Percentiles rank a stretch among this genome's conserved stretches.
phyloP scores from a whole-genome alignment of 345 rosid genomes.

The Syzygium aqueum region DNA sequence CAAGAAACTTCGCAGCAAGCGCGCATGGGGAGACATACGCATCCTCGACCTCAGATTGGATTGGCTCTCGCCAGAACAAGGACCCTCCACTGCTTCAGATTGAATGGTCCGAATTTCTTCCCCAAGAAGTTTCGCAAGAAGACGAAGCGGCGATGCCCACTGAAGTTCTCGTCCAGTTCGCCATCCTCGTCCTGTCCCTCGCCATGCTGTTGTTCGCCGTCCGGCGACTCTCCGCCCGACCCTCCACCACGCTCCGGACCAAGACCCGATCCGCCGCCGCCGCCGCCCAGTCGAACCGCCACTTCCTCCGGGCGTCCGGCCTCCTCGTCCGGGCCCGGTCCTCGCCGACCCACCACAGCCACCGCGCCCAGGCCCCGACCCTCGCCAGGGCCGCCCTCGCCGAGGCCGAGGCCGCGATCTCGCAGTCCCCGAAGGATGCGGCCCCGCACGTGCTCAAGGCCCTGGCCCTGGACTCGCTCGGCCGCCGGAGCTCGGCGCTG shows the following conservation, averaged over 20 bases:
- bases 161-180: constrained; percentile 8
- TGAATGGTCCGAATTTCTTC: neutral
- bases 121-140: neutral
- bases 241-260: constrained; percentile 8
- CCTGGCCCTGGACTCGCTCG: constrained; percentile 37
- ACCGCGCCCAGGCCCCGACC: constrained; percentile 24
- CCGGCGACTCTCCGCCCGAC: constrained; percentile 10
- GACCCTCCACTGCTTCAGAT: neutral
- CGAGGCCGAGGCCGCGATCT: constrained; percentile 42
- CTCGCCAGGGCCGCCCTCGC: constrained; percentile 45
- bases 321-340: neutral
- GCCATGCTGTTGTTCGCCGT: constrained; percentile 7
- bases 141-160: constrained; percentile 5
- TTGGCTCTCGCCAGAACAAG: neutral
- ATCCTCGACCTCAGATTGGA: neutral
- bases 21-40: neutral
- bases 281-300: neutral
- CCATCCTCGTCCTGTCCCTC: constrained; percentile 9
- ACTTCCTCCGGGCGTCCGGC: neutral
- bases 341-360: neutral
- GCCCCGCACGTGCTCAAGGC: constrained; percentile 48
- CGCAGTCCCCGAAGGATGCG: constrained; percentile 45
- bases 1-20: neutral
- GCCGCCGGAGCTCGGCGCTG: constrained; percentile 45
- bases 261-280: neutral